Conservation (phyloP, 225 moss, liverwort and hornwort genomes). For the Physcomitrellopsis africana region DNA sequence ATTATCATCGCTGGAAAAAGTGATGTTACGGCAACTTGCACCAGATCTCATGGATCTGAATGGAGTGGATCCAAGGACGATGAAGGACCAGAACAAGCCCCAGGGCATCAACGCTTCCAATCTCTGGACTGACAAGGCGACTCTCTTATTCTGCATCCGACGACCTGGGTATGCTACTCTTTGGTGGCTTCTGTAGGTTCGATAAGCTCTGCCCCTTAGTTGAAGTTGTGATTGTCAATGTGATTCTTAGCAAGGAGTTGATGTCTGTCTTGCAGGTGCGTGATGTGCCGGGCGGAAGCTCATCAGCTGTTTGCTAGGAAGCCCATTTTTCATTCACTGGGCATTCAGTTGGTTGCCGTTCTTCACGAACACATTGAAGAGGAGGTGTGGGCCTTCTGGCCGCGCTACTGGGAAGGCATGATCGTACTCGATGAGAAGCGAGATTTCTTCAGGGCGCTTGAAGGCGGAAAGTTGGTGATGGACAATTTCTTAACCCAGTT, state of each 20-base stretch:
- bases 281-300: too few relatives aligned
- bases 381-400: conserved; percentile 49
- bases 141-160: conserved; percentile 81
- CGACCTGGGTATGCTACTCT: conserved; percentile 68
- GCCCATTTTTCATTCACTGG: too few relatives aligned
- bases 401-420: conserved; percentile 41
- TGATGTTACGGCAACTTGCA: conserved; percentile 61
- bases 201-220: background rate
- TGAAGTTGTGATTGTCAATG: background rate
- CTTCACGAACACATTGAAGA: conserved; percentile 46
- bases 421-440: conserved; percentile 58
- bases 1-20: conserved; percentile 66
- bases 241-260: background rate
- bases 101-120: conserved; percentile 63
- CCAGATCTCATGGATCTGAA: conserved; percentile 58
- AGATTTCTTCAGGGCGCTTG: conserved; percentile 65
- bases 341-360: too few relatives aligned
- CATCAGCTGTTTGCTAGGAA: too few relatives aligned
- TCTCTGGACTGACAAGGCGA: conserved; percentile 63
- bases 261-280: background rate
- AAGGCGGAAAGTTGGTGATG: conserved; percentile 62
- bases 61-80: conserved; percentile 47
- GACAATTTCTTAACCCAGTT: conserved; percentile 58
- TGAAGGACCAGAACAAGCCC: conserved; percentile 43
- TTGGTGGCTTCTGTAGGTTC: background rate